A percentile compares a stretch with the other conserved stretches of the same genome.
Conservation (phyloP, 139 green algal genomes). For the Picochlorum sp. region DNA sequence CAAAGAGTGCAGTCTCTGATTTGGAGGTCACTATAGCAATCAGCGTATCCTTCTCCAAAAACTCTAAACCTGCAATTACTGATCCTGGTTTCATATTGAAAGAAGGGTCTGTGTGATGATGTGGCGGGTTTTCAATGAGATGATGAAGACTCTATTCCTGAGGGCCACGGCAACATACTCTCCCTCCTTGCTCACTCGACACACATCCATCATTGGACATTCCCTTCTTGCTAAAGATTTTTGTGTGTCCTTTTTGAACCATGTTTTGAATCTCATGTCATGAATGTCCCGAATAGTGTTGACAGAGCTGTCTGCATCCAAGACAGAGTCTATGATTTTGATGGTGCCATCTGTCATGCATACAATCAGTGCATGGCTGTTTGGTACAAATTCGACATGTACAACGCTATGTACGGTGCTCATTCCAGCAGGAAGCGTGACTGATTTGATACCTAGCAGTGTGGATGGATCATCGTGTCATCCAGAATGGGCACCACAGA, state of each 20-base stretch:
- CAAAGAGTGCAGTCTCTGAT: conserved; percentile 32
- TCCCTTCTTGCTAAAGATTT: conserved; percentile 10
- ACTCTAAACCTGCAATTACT: conserved; percentile 37
- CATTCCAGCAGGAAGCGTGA: conserved; percentile 20
- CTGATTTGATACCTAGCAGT: background rate
- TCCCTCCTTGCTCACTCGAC: conserved; percentile 16
- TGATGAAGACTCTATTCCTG: conserved; percentile 20
- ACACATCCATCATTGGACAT: conserved; percentile 18
- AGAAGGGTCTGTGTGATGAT: conserved; percentile 1
- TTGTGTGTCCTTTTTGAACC: conserved; percentile 8
- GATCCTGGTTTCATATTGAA: conserved; percentile 5
- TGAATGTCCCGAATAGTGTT: conserved; percentile 16
- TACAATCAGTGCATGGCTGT: background rate
- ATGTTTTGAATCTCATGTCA: conserved; percentile 27
- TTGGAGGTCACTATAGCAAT: conserved; percentile 37
- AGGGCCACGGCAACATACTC: conserved; percentile 13
- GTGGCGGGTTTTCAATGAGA: conserved; percentile 1
- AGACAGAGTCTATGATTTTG: background rate
- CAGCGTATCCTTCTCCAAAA: conserved; percentile 36
- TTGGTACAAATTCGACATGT: background rate
- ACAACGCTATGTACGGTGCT: background rate
- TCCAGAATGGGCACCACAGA: conserved; percentile 3
- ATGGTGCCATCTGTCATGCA: background rate
- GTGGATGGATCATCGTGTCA: background rate
- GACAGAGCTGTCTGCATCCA: background rate